phyloP scores from a whole-genome alignment of 495 filamentous ascomycete species.

The Xylaria nigripes region DNA sequence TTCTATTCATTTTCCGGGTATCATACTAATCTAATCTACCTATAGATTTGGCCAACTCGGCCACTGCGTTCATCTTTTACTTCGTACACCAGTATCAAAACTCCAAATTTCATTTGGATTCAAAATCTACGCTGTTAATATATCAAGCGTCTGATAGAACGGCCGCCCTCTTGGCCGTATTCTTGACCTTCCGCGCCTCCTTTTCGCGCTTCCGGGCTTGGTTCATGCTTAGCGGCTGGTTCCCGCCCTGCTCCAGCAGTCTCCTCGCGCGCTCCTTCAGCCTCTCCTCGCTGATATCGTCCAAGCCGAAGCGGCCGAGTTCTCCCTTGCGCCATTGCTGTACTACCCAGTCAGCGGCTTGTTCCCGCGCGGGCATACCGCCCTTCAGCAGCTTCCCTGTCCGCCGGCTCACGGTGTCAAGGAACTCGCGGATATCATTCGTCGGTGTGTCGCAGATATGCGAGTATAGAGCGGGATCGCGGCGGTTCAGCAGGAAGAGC shows the following conservation, averaged over 20 bases:
- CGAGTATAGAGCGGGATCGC: constrained; percentile 48
- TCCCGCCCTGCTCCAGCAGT: constrained; percentile 18
- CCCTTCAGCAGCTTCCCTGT: constrained; percentile 73
- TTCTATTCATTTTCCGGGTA: neutral
- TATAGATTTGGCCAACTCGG: constrained; percentile 7
- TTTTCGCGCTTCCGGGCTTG: constrained; percentile 41
- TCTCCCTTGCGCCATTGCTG: constrained; percentile 73
- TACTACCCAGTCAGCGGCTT: constrained; percentile 73
- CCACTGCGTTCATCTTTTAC: no score
- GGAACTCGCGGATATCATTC: constrained; percentile 65
- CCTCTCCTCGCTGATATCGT: constrained; percentile 59
- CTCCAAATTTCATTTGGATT: no score
- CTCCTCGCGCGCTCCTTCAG: constrained; percentile 22
- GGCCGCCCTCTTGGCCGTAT: constrained; percentile 23
- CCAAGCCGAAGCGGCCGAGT: constrained; percentile 70
- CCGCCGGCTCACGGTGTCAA: constrained; percentile 58
- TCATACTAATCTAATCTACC: neutral
- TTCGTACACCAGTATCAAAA: no score
- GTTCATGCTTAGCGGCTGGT: constrained; percentile 34
- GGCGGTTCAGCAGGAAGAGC: constrained; percentile 70
- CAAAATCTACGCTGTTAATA: no score
- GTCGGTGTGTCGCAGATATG: constrained; percentile 59
- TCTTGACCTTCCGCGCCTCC: constrained; percentile 28
- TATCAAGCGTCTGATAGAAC: no score
- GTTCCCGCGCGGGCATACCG: constrained; percentile 61